phyloP scores from a whole-genome alignment of 768 basidiomycete genomes.

The Russula abietina region DNA sequence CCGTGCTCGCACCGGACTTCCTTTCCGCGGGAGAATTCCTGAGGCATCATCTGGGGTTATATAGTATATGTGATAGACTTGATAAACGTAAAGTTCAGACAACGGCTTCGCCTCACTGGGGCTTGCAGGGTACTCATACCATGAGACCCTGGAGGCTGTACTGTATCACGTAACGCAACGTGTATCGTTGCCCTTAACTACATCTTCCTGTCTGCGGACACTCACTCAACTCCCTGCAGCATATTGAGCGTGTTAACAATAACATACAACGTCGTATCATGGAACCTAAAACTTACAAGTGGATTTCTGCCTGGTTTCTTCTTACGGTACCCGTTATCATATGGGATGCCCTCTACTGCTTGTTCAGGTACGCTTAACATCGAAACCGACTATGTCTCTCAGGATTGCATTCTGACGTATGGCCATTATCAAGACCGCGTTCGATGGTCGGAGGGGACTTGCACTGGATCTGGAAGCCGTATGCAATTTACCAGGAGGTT shows the following conservation, averaged over 20 bases:
- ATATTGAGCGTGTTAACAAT: not conserved
- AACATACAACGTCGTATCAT: conserved; percentile 15
- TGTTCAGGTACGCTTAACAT: conserved; percentile 56
- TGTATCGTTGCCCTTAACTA: no score
- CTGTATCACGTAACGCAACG: not conserved
- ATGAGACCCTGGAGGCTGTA: not conserved
- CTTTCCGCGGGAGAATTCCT: no score
- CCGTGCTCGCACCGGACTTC: no score
- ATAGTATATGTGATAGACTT: no score
- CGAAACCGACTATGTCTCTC: conserved; percentile 2
- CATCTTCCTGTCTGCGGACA: not conserved
- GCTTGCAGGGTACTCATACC: no score
- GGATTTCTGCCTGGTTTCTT: conserved; percentile 39
- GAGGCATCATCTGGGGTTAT: no score
- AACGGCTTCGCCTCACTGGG: no score
- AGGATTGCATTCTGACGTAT: not conserved
- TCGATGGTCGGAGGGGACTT: conserved; percentile 85
- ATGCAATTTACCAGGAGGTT: conserved; percentile 69
- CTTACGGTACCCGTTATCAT: conserved; percentile 56
- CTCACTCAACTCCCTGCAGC: not conserved
- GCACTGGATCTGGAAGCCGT: conserved; percentile 89
- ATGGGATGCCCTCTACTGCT: conserved; percentile 82
- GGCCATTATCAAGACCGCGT: conserved; percentile 49
- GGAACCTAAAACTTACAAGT: conserved; percentile 28
- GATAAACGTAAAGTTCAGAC: no score